phyloP scores from a whole-genome alignment of 371 early-diverging fungal species.

The Conidiobolus incongruus region DNA sequence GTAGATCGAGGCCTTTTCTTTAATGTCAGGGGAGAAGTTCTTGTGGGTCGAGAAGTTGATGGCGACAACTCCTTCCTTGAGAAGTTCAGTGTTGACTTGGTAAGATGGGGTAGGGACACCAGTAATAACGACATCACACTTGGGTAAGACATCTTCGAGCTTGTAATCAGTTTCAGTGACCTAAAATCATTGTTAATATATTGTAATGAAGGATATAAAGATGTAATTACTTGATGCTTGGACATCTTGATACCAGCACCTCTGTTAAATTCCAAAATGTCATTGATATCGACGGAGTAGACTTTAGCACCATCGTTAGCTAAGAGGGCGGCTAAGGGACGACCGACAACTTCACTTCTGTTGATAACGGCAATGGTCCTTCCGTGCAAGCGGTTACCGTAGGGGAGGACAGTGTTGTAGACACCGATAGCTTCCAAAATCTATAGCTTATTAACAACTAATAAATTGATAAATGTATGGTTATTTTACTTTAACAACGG shows the following conservation, averaged over 20 bases:
- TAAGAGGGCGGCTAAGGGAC: slow-evolving; percentile 89
- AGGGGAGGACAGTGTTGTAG: slow-evolving; percentile 70
- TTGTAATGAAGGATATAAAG: too few species aligned
- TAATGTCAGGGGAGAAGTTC: slow-evolving; percentile 77
- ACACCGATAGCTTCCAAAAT: slow-evolving; percentile 80
- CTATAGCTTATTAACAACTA: slow-evolving; percentile 9
- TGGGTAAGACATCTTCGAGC: slow-evolving; percentile 52
- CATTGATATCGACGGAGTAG: slow-evolving; percentile 78
- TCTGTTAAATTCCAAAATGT: slow-evolving; percentile 70
- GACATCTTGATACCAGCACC: slow-evolving; percentile 49
- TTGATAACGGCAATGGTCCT: slow-evolving; percentile 81
- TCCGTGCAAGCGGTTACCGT: slow-evolving; percentile 87
- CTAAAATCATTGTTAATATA: slow-evolving; percentile 12
- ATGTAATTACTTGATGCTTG: slow-evolving; percentile 54
- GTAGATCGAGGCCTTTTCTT: slow-evolving; percentile 70
- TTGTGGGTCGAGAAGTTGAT: slow-evolving; percentile 88
- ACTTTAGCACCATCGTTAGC: slow-evolving; percentile 96
- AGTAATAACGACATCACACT: slow-evolving; percentile 87
- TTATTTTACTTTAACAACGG: slow-evolving; percentile 58
- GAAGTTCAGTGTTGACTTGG: slow-evolving; percentile 54
- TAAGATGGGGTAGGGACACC: slow-evolving; percentile 79
- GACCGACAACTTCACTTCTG: slow-evolving; percentile 90
- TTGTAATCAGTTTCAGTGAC: slow-evolving; percentile 41
- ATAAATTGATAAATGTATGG: not conserved
- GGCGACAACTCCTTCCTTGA: slow-evolving; percentile 87